Conservation (phyloP, 805 yeast species). For the Kodamaea leandrae region DNA sequence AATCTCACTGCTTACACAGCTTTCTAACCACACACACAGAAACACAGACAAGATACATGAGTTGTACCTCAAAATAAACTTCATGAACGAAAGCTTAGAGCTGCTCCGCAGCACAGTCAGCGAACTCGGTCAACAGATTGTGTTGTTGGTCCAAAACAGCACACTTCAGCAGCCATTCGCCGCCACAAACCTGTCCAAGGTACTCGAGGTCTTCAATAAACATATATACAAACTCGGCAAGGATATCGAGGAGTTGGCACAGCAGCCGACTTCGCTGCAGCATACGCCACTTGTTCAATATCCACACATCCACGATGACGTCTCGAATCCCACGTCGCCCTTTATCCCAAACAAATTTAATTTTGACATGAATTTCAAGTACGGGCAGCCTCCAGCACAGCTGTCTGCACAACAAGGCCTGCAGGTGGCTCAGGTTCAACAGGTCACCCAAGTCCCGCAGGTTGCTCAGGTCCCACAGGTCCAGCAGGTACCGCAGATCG, state of each 20-base stretch:
- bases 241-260: slow-evolving; percentile 20
- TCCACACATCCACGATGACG: slow-evolving; percentile 7
- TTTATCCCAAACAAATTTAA: slow-evolving; percentile 15
- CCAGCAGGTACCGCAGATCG: slow-evolving; percentile 3
- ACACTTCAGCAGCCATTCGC: slow-evolving; percentile 3
- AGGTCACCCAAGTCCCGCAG: not conserved
- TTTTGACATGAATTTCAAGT: slow-evolving; percentile 17
- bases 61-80: slow-evolving; percentile 17
- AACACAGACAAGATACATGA: slow-evolving; percentile 22
- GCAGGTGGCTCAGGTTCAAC: slow-evolving; percentile 1
- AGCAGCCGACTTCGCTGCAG: slow-evolving; percentile 5
- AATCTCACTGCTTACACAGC: slow-evolving; percentile 15
- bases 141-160: slow-evolving; percentile 9
- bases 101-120: slow-evolving; percentile 13
- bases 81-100: slow-evolving; percentile 14
- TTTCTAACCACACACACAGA: slow-evolving; percentile 16
- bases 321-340: slow-evolving; percentile 19
- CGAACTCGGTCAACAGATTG: slow-evolving; percentile 15
- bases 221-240: slow-evolving; percentile 20
- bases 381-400: slow-evolving; percentile 1
- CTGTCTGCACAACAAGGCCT: slow-evolving; percentile 3
- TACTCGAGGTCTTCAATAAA: slow-evolving; percentile 20
- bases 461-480: not conserved
- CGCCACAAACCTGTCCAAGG: slow-evolving; percentile 10
- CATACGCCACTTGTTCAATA: slow-evolving; percentile 2